Percentiles rank a stretch among this genome's conserved stretches.
Conservation (phyloP, 2,329 filamentous ascomycete species). For the Aaosphaeria arxii region DNA sequence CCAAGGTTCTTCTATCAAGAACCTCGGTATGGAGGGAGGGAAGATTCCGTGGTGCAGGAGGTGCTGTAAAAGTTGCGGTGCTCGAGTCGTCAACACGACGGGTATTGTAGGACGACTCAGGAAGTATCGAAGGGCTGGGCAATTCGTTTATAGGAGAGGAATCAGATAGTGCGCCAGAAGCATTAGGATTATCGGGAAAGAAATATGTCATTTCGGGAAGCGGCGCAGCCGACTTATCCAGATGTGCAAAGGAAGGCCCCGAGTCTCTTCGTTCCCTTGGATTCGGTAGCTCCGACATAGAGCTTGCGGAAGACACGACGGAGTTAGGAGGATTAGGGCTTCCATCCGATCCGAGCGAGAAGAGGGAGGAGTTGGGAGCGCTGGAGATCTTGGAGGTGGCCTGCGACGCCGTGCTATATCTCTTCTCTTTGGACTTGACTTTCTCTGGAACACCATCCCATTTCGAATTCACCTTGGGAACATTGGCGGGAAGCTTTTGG, state of each 20-base stretch:
- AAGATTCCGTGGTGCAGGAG: no score
- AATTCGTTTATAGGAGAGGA: background rate
- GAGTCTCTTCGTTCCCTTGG: conserved; percentile 5
- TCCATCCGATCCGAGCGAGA: conserved; percentile 11
- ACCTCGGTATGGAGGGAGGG: no score
- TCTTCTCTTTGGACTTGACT: conserved; percentile 28
- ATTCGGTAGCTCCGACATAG: conserved; percentile 1
- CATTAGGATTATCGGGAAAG: conserved; percentile 19
- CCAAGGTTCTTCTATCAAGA: no score
- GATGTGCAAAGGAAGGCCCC: conserved; percentile 3
- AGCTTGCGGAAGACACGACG: conserved; percentile 19
- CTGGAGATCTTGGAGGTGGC: background rate
- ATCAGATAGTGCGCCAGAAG: conserved; percentile 12
- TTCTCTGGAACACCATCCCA: conserved; percentile 52
- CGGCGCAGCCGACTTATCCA: conserved; percentile 13
- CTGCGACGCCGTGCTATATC: background rate
- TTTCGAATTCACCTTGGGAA: conserved; percentile 54
- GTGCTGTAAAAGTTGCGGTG: no score
- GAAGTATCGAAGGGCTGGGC: no score
- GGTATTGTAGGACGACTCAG: no score
- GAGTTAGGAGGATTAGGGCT: conserved; percentile 30
- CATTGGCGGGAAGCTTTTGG: conserved; percentile 46
- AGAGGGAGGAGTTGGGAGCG: background rate
- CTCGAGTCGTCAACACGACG: no score
- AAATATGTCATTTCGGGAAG: conserved; percentile 26